Evolutionary conservation across 139 green algal genomes (phyloP), one percentile per base, ranked within the genome.

Genomic region (Edaphochlamys debaryana): DNA sequence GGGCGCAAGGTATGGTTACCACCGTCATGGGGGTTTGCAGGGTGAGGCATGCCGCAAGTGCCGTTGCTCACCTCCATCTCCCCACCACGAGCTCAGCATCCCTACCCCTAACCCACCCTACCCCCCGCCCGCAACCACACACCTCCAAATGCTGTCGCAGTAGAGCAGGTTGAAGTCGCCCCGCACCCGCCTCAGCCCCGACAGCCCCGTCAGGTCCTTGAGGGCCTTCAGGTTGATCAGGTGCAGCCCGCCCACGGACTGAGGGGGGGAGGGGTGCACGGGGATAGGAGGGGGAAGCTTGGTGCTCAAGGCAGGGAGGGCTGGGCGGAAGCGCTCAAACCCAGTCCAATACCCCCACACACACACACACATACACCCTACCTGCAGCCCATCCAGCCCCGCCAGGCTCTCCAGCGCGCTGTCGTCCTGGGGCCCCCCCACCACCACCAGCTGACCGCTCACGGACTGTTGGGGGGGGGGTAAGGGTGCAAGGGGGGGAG

Each of bases 121-220:
- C n/a, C n/a, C n/a, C n/a, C n/a, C n/a, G n/a, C n/a, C n/a, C n/a
- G n/a, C n/a, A n/a, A n/a, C n/a, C n/a, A n/a, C n/a, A n/a, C n/a
- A n/a, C n/a, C n/a, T n/a, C n/a, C n/a, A n/a, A n/a, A n/a, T n/a
- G n/a, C n/a, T n/a, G n/a, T n/a, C n/a, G n/a, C 75, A 81, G 75
- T 37, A 81, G 17, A 81, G 30, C 30, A 81, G 45, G 76, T 82
- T 82, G 32, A 82, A 22, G 76, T 82, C 76, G 32, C 76, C 76
- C 0, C 41, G 19, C 20, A 82, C 20, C 0, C 23, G 1, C 6
- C 42, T 27, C 42, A 82, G 76, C 42, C 9, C 19, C 42, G 41
- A 32, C 62, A 82, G 63, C 23, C 76, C 76, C 13, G 8, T 38
- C 8, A 82, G 63, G 76, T 74, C n/a, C 15, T 25, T 32, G 27